Evolutionary conservation across 108 stramenopile genomes (phyloP).

Genomic region (Pseudonitzschia pungens): DNA sequence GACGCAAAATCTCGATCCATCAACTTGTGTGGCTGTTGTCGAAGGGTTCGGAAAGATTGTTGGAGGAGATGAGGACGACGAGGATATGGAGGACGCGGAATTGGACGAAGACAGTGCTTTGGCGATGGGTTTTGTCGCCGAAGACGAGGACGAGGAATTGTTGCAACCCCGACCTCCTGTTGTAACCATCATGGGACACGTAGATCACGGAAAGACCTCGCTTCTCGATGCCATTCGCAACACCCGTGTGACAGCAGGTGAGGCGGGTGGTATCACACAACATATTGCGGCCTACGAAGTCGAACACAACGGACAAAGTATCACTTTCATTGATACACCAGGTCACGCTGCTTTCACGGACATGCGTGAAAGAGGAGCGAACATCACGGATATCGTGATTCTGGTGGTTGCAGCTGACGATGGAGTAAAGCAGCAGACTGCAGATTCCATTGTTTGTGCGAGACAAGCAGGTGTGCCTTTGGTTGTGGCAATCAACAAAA

Average conservation of each 20-base stretch:
- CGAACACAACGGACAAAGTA: conserved; percentile 61
- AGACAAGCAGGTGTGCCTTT: conserved; percentile 91
- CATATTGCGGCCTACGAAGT: conserved; percentile 94
- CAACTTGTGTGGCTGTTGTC: conserved; percentile 83
- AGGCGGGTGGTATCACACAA: conserved; percentile 99
- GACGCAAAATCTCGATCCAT: conserved; percentile 83
- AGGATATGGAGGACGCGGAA: conserved; percentile 61
- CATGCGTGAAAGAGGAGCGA: conserved; percentile 96
- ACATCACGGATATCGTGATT: conserved; percentile 97
- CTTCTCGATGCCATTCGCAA: conserved; percentile 93
- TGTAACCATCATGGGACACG: conserved; percentile 99
- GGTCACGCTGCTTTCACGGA: conserved; percentile 98
- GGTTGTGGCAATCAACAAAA: conserved; percentile 97
- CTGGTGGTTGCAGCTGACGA: conserved; percentile 99
- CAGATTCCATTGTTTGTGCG: conserved; percentile 94
- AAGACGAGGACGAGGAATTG: conserved; percentile 73
- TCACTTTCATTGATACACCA: conserved; percentile 99
- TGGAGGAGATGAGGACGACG: conserved; percentile 56
- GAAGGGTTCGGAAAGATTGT: conserved; percentile 90
- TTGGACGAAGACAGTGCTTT: conserved; percentile 66
- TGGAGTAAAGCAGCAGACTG: conserved; percentile 97
- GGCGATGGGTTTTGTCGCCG: conserved; percentile 57
- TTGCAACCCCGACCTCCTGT: conserved; percentile 90
- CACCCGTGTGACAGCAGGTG: conserved; percentile 89
- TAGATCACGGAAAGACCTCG: conserved; percentile 99